Conservation (phyloP, 1,139 yeast species). For the Suhomyces coccinellae region DNA sequence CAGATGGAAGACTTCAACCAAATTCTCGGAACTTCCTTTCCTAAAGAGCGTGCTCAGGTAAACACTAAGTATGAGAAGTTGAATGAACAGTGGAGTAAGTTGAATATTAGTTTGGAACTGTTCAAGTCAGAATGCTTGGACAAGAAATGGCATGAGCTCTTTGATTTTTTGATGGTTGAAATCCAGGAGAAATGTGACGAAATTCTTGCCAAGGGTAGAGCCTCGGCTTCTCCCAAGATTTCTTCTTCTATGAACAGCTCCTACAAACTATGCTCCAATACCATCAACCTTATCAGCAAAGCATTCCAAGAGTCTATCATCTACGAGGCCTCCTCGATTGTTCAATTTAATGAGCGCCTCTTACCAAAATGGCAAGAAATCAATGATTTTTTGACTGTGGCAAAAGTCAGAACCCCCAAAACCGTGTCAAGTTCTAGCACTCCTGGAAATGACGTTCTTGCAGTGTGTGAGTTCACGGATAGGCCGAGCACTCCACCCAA, state of each 20-base stretch:
- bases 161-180: slow-evolving; percentile 44
- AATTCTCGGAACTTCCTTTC: slow-evolving; percentile 9
- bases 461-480: background rate
- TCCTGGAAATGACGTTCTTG: slow-evolving; percentile 3
- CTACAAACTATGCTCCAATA: slow-evolving; percentile 37
- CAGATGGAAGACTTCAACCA: slow-evolving; percentile 29
- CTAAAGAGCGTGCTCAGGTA: slow-evolving; percentile 9
- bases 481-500: slow-evolving; percentile 9
- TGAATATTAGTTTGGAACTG: slow-evolving; percentile 42
- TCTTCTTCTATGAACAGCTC: slow-evolving; percentile 19
- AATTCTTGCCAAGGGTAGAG: slow-evolving; percentile 27
- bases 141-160: slow-evolving; percentile 56
- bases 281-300: slow-evolving; percentile 33
- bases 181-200: slow-evolving; percentile 29
- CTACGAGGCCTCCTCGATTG: slow-evolving; percentile 20
- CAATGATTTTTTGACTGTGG: slow-evolving; percentile 19
- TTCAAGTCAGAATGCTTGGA: slow-evolving; percentile 52
- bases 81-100: slow-evolving; percentile 31
- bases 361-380: slow-evolving; percentile 36
- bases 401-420: slow-evolving; percentile 2
- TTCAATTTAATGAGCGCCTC: slow-evolving; percentile 27
- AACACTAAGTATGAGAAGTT: slow-evolving; percentile 2
- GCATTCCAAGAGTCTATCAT: slow-evolving; percentile 32
- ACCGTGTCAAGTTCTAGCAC: slow-evolving; percentile 6
- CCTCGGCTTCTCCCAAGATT: slow-evolving; percentile 1